Evolutionary conservation across 176 grass and related monocot genomes (phyloP).

Genomic region (Oryza glaberrima): DNA sequence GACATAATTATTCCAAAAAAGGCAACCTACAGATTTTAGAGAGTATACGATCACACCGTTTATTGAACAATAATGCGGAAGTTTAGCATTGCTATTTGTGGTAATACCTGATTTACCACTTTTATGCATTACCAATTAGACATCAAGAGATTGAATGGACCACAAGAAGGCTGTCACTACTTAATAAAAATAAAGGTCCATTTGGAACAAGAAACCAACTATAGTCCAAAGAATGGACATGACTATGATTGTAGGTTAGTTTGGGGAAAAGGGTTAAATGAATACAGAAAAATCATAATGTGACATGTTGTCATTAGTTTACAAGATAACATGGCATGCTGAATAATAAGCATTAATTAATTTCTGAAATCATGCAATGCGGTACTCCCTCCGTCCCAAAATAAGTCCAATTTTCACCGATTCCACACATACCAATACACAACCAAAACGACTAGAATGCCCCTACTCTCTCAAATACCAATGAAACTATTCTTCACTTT

Average conservation of each 20-base stretch:
- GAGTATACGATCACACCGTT: not conserved
- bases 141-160: slow-evolving; percentile 17
- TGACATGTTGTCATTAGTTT: not conserved
- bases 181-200: slow-evolving; percentile 4
- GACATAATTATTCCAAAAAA: not conserved
- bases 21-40: not conserved
- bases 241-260: not conserved
- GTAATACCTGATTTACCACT: slow-evolving; percentile 21
- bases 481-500: too few relatives aligned
- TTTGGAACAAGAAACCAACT: not conserved
- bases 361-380: not conserved
- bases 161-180: not conserved
- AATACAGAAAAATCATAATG: not conserved
- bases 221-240: not conserved
- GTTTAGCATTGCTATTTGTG: not conserved
- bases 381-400: too few relatives aligned
- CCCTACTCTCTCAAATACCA: too few relatives aligned
- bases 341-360: not conserved
- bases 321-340: not conserved
- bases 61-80: not conserved
- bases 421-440: too few relatives aligned
- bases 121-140: slow-evolving; percentile 18
- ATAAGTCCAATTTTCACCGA: too few relatives aligned
- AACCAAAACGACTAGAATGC: too few relatives aligned
- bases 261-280: not conserved